Conservation (phyloP, 345 rosid species). For the Microcos paniculata region DNA sequence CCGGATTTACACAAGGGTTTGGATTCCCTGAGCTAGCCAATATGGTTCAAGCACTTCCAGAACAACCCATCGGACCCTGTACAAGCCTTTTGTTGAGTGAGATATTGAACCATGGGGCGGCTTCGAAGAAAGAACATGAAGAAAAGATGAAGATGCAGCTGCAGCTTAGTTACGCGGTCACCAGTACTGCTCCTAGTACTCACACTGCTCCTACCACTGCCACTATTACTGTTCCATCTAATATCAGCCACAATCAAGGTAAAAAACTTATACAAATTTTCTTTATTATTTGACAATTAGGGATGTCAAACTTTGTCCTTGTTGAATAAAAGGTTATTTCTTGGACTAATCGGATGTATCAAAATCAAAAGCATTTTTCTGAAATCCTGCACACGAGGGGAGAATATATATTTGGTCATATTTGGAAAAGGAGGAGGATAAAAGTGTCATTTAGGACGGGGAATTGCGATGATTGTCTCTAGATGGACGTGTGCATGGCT, state of each 20-base stretch:
- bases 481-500: constrained; percentile 52
- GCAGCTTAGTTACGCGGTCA: constrained; percentile 30
- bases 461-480: constrained; percentile 24
- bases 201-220: constrained; percentile 16
- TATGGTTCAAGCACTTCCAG: constrained; percentile 26
- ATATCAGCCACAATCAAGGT: constrained; percentile 48
- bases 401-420: neutral
- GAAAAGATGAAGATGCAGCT: constrained; percentile 44
- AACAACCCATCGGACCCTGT: constrained; percentile 47
- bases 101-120: constrained; percentile 41
- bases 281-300: neutral
- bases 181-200: constrained; percentile 20
- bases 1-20: constrained; percentile 38
- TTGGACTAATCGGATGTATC: too few species aligned
- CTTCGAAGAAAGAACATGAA: constrained; percentile 39
- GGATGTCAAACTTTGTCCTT: neutral
- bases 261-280: neutral
- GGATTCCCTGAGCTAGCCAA: constrained; percentile 42
- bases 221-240: constrained; percentile 41
- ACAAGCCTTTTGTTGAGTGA: constrained; percentile 56
- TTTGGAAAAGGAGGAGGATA: constrained; percentile 2
- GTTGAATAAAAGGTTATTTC: too few species aligned
- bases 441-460: constrained; percentile 12
- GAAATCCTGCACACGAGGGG: neutral
- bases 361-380: too few species aligned